Evolutionary conservation across 345 rosid genomes (phyloP).

Genomic region (Salix exigua): DNA sequence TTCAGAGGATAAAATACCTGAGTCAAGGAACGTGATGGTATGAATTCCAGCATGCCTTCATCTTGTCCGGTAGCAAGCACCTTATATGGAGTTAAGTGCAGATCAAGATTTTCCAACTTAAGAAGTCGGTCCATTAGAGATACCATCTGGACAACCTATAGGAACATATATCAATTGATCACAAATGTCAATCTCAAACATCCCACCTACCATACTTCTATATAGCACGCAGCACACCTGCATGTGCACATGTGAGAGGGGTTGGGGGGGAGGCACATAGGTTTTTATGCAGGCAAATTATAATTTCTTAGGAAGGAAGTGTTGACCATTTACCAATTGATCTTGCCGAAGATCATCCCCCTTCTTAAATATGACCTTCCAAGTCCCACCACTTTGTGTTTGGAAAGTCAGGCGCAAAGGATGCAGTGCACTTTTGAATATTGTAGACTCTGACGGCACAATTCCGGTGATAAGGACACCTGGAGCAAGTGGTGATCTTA

Average conservation of each 20-base stretch:
- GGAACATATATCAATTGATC: slow-evolving; percentile 24
- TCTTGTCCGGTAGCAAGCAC: slow-evolving; percentile 98
- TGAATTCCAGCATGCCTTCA: slow-evolving; percentile 98
- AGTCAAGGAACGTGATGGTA: slow-evolving; percentile 88
- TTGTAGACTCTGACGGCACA: slow-evolving; percentile 86
- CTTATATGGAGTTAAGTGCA: slow-evolving; percentile 84
- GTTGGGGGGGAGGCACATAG: not conserved
- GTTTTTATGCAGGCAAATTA: not conserved
- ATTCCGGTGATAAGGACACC: slow-evolving; percentile 77
- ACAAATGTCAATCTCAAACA: slow-evolving; percentile 3
- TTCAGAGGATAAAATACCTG: slow-evolving; percentile 47
- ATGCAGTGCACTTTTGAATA: slow-evolving; percentile 87
- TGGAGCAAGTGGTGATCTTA: slow-evolving; percentile 85
- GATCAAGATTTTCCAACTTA: slow-evolving; percentile 90
- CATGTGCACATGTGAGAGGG: not conserved
- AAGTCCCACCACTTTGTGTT: slow-evolving; percentile 66
- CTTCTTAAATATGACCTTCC: slow-evolving; percentile 87
- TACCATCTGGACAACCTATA: slow-evolving; percentile 97
- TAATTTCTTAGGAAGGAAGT: not conserved
- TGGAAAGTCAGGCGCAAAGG: slow-evolving; percentile 89
- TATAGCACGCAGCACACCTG: not conserved
- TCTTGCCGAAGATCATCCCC: slow-evolving; percentile 99
- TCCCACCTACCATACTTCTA: not conserved
- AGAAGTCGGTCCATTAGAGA: slow-evolving; percentile 98
- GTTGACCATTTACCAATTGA: slow-evolving; percentile 62